These are phyloP conservation scores for Colletotrichum sojae DNA, from an alignment of 2,329 filamentous ascomycete genomes.

Conservation along the genomic window DNA sequence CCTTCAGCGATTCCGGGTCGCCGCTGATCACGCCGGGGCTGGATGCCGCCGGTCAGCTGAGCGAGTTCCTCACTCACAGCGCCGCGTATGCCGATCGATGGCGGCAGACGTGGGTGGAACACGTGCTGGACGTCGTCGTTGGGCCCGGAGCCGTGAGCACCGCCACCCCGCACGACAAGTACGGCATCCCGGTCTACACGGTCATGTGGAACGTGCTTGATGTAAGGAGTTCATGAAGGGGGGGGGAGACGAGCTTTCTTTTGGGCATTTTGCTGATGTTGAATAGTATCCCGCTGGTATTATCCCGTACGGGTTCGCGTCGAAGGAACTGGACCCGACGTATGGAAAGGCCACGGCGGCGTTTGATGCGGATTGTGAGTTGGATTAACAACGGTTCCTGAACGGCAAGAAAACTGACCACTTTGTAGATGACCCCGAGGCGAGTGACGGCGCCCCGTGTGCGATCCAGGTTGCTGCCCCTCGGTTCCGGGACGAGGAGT, in stretches of 20 bases:
- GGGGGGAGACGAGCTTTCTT: no score
- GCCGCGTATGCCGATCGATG: constrained; percentile 53
- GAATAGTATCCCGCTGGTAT: constrained; percentile 64
- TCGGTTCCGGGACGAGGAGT: constrained; percentile 64
- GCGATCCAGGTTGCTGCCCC: constrained; percentile 62
- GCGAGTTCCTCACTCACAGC: constrained; percentile 55
- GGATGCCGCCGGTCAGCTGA: constrained; percentile 54
- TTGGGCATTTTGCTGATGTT: neutral
- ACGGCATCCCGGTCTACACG: constrained; percentile 61
- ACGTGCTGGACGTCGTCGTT: constrained; percentile 65
- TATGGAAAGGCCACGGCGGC: constrained; percentile 46
- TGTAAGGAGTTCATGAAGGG: constrained; percentile 50
- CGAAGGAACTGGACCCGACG: constrained; percentile 55
- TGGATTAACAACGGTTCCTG: constrained; percentile 19
- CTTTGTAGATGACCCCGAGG: constrained; percentile 56
- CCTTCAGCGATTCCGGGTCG: constrained; percentile 47
- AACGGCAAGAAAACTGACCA: neutral
- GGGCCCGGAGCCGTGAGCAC: constrained; percentile 63
- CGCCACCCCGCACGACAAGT: constrained; percentile 66
- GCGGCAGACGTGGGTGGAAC: constrained; percentile 56
- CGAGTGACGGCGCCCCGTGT: constrained; percentile 59
- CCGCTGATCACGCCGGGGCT: constrained; percentile 47
- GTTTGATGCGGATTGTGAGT: constrained; percentile 52
- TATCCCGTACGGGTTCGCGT: constrained; percentile 59
- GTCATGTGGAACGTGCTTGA: constrained; percentile 66